These are phyloP conservation scores for Aspergillus sp. DNA, from an alignment of 2,329 filamentous ascomycete genomes.

Conservation along the genomic window DNA sequence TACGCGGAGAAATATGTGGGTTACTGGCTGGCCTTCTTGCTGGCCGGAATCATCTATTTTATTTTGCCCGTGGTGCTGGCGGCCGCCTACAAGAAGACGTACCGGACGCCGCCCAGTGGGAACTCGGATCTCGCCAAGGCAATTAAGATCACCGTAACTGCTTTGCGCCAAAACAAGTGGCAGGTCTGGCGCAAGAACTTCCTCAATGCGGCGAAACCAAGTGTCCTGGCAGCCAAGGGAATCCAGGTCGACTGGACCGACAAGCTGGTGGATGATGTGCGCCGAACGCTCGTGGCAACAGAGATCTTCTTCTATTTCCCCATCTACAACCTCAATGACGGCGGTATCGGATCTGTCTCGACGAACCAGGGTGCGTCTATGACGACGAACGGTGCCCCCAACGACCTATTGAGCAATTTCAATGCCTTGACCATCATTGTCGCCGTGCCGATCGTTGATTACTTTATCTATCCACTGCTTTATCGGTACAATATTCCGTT, in stretches of 20 bases:
- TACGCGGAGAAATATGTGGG: conserved; percentile 48
- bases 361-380: conserved; percentile 54
- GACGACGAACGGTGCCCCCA: conserved; percentile 53
- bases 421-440: conserved; percentile 54
- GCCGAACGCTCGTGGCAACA: conserved; percentile 36
- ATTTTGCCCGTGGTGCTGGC: conserved; percentile 38
- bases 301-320: conserved; percentile 44
- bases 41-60: conserved; percentile 37
- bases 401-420: conserved; percentile 55
- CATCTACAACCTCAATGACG: conserved; percentile 42
- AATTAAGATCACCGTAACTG: conserved; percentile 35
- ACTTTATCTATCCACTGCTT: conserved; percentile 52
- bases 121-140: conserved; percentile 35
- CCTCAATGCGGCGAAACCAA: conserved; percentile 40
- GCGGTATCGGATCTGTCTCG: conserved; percentile 55
- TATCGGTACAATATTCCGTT: conserved; percentile 47
- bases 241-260: conserved; percentile 37
- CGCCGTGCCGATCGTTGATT: conserved; percentile 51
- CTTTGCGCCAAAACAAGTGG: conserved; percentile 37
- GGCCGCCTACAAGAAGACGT: conserved; percentile 37
- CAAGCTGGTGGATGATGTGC: conserved; percentile 39
- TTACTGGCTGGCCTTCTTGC: conserved; percentile 41
- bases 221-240: conserved; percentile 30
- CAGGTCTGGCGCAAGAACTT: conserved; percentile 36
- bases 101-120: conserved; percentile 35